These are phyloP conservation scores for Penicillium simplicissimum DNA, from an alignment of 495 filamentous ascomycete genomes.

Conservation along the genomic window DNA sequence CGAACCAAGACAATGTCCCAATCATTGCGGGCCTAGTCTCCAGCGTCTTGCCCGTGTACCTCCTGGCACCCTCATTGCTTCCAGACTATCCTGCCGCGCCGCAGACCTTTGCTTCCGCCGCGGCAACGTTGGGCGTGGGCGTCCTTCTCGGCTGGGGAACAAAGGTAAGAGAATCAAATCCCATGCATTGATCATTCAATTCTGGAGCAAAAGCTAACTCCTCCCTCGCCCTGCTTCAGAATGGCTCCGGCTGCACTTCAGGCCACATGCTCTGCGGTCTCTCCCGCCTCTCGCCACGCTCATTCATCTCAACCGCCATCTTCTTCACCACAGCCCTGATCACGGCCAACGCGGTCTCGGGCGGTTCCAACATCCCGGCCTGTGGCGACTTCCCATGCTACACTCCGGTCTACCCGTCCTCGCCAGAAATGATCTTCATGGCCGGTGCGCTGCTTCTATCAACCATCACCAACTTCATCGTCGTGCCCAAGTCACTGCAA, in stretches of 20 bases:
- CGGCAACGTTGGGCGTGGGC: slow-evolving; percentile 45
- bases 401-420: slow-evolving; percentile 45
- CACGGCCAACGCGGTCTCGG: slow-evolving; percentile 45
- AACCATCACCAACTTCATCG: slow-evolving; percentile 34
- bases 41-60: slow-evolving; percentile 42
- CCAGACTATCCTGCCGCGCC: slow-evolving; percentile 41
- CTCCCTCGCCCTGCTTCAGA: slow-evolving; percentile 27
- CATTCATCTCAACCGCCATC: slow-evolving; percentile 52
- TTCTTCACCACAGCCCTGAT: slow-evolving; percentile 56
- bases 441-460: slow-evolving; percentile 31
- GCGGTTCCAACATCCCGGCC: slow-evolving; percentile 33
- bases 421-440: slow-evolving; percentile 38
- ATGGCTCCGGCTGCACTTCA: slow-evolving; percentile 57
- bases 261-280: slow-evolving; percentile 64
- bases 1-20: slow-evolving; percentile 44
- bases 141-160: slow-evolving; percentile 57
- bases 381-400: slow-evolving; percentile 51
- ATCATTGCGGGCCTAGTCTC: slow-evolving; percentile 51
- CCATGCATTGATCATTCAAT: not conserved
- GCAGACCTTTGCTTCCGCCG: slow-evolving; percentile 31
- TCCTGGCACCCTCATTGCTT: slow-evolving; percentile 46
- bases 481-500: slow-evolving; percentile 29
- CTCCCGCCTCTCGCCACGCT: slow-evolving; percentile 52
- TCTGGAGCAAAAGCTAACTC: slow-evolving; percentile 6
- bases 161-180: slow-evolving; percentile 39